Conservation (phyloP, 2,329 filamentous ascomycete genomes). For the Aureobasidium sp. region DNA sequence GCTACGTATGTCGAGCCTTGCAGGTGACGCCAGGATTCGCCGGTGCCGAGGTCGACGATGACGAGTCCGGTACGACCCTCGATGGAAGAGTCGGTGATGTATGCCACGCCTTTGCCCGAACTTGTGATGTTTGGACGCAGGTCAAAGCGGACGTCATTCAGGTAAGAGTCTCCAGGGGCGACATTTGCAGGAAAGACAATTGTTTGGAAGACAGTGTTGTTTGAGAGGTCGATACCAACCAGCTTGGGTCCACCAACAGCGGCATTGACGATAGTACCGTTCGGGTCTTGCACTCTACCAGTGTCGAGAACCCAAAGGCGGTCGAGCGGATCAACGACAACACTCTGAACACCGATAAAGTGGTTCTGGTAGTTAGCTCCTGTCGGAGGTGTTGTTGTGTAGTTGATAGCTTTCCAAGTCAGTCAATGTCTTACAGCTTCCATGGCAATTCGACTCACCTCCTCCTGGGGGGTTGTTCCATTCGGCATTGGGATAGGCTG, state of each 20-base stretch:
- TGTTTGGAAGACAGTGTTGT: slow-evolving; percentile 42
- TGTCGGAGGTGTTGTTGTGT: slow-evolving; percentile 40
- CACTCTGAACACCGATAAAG: slow-evolving; percentile 46
- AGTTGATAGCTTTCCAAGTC: slow-evolving; percentile 38
- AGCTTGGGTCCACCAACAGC: slow-evolving; percentile 46
- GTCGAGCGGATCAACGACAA: slow-evolving; percentile 45
- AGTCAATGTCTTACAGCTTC: not conserved
- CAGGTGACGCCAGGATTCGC: slow-evolving; percentile 45
- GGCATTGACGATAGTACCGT: slow-evolving; percentile 40
- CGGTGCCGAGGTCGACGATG: slow-evolving; percentile 44
- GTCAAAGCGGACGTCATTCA: slow-evolving; percentile 51
- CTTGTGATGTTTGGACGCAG: slow-evolving; percentile 37
- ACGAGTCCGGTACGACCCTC: slow-evolving; percentile 46
- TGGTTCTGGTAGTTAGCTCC: slow-evolving; percentile 44
- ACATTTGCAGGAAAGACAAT: slow-evolving; percentile 45
- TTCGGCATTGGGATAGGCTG: slow-evolving; percentile 36
- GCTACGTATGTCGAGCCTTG: slow-evolving; percentile 37
- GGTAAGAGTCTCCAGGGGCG: slow-evolving; percentile 43
- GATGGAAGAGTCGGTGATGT: slow-evolving; percentile 46
- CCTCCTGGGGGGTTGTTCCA: slow-evolving; percentile 46
- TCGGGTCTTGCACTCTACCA: slow-evolving; percentile 37
- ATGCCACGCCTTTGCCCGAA: slow-evolving; percentile 41
- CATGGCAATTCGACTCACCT: not conserved
- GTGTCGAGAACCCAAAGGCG: slow-evolving; percentile 50
- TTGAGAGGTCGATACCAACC: slow-evolving; percentile 41